phyloP scores from a whole-genome alignment of 1,284 basidiomycete genomes.

The Schizophyllum amplum region DNA sequence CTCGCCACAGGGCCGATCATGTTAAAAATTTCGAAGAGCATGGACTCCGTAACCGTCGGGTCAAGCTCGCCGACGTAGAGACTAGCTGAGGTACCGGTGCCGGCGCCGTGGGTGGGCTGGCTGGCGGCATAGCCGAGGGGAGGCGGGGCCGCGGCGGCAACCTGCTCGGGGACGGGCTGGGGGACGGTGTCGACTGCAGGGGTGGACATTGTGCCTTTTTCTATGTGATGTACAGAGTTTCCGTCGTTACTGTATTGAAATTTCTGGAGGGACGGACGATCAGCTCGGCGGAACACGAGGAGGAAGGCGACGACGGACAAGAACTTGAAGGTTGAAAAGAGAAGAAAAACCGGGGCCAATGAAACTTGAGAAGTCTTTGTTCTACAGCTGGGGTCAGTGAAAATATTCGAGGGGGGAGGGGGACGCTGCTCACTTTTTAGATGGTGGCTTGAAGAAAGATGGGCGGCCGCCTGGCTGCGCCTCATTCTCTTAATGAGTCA shows the following conservation, averaged over 20 bases:
- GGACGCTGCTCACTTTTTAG: neutral
- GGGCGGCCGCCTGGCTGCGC: neutral
- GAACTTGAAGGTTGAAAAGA: neutral
- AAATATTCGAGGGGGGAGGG: neutral
- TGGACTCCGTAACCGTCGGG: conserved; percentile 95
- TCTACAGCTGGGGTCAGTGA: neutral
- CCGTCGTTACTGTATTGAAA: conserved; percentile 78
- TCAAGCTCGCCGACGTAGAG: conserved; percentile 99
- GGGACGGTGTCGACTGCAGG: conserved; percentile 17
- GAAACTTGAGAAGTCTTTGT: neutral
- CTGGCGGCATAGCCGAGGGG: conserved; percentile 43
- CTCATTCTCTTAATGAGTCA: neutral
- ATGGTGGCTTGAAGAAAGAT: neutral
- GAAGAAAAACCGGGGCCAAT: neutral
- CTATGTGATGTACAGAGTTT: conserved; percentile 18
- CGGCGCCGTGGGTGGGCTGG: conserved; percentile 38
- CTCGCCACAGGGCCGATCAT: conserved; percentile 99
- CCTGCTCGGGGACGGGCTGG: conserved; percentile 25
- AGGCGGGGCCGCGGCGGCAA: conserved; percentile 27
- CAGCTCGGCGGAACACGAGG: neutral
- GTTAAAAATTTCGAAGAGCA: conserved; percentile 99
- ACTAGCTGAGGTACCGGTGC: conserved; percentile 75
- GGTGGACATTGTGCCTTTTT: conserved; percentile 31
- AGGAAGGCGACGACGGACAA: neutral
- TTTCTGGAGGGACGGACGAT: neutral